Evolutionary conservation across 805 yeast species (phyloP), one percentile per base, ranked within the genome.

Genomic region (Spathaspora girioi): DNA sequence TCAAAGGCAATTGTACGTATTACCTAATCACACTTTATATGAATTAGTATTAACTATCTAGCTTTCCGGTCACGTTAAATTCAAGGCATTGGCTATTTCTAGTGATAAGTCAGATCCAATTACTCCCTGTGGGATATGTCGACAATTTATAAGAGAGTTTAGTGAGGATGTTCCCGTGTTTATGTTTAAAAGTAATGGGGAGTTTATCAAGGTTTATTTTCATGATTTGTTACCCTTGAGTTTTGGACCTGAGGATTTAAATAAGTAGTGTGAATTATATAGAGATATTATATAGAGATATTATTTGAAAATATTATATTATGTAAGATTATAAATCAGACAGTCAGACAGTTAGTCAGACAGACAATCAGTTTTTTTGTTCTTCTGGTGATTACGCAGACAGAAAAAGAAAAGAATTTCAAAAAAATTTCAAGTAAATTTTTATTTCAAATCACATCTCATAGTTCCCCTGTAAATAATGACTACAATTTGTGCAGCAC

Each of bases 121-220:
- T 79, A 75, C 92, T 9, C 99, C 99, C 0, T 93, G 99, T 66
- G 99, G 99, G 3, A 85, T 94, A 38, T 93, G 99, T 62, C 76
- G 99, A 49, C 99, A 93, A 67, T 81, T 87, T 50, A 82, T 93
- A 31, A 75, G 97, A 38, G 99, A 93, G 66, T 93, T 92, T 66
- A 80, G 84, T 0, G 61, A 65, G 7, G 73, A 77, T 7, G 62
- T 82, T 26, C 87, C 88, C 0, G 68, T 93, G 1, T 81, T 78
- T 63, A 86, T 93, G 94, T 86, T 83, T 62, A 78, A 81, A 45
- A 65, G 63, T 0, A 78, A 78, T 50, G 89, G 87, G 0, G 45
- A 42, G 19, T 72, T 66, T 56, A 66, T 75, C 40, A 67, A 74
- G 57, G 75, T 74, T 65, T 72, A 81, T 3, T 65, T 89, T 47